A percentile compares a stretch with the other conserved stretches of the same genome.
Evolutionary conservation across 176 grass and related monocot species (phyloP).

Genomic region (Aechmea fasciata): DNA sequence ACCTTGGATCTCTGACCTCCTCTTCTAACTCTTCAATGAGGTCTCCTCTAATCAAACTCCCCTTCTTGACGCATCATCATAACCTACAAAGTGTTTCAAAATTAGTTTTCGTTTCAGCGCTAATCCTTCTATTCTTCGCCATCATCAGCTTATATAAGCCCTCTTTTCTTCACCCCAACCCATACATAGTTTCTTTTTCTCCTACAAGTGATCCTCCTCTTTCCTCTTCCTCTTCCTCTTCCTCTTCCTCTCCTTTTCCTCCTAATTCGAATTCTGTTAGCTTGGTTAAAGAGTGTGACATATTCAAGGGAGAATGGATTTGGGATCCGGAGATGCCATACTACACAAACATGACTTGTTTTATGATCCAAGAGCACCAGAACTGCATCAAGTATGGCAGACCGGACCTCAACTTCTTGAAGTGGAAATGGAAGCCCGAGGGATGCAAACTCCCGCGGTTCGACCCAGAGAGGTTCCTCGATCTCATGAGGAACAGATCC

Average conservation of each 20-base stretch:
- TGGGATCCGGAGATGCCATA: constrained; percentile 30
- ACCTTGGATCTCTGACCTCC: neutral
- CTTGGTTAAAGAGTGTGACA: constrained; percentile 19
- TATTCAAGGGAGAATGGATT: constrained; percentile 42
- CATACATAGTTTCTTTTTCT: neutral
- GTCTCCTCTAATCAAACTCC: neutral
- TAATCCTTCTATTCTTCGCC: neutral
- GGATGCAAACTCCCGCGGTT: constrained; percentile 48
- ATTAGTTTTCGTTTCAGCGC: neutral
- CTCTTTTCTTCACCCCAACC: neutral
- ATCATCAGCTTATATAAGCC: neutral
- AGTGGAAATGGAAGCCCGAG: constrained; percentile 44
- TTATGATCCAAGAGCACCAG: constrained; percentile 66
- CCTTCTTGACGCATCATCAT: neutral
- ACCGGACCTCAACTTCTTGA: constrained; percentile 44
- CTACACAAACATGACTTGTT: constrained; percentile 54
- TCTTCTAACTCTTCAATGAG: neutral
- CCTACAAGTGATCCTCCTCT: neutral
- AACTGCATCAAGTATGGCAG: constrained; percentile 76
- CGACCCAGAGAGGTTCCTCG: constrained; percentile 44
- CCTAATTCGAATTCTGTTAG: neutral
- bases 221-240: constrained; percentile 10
- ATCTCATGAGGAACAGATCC: constrained; percentile 26
- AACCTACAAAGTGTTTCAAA: neutral
- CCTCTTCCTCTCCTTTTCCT: neutral